Conservation (phyloP, 2,329 filamentous ascomycete species). For the Blastomyces percursus region DNA sequence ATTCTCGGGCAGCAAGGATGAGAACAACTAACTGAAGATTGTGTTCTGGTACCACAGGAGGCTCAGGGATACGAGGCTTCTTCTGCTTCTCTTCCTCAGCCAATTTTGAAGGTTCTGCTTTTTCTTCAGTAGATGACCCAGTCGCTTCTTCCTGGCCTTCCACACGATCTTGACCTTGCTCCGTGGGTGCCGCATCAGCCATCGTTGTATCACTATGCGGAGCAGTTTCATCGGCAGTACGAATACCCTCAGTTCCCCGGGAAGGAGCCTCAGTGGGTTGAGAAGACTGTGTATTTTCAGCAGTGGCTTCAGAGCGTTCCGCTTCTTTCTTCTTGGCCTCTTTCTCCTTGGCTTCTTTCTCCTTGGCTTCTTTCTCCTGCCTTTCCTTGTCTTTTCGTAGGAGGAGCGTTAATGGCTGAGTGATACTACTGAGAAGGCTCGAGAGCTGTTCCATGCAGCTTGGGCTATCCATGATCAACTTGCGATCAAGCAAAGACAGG, state of each 20-base stretch:
- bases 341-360: conserved; percentile 30
- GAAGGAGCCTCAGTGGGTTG: background rate
- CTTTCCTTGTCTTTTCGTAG: conserved; percentile 76
- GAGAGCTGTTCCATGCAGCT: conserved; percentile 91
- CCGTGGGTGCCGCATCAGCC: conserved; percentile 26
- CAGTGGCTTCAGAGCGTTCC: conserved; percentile 15
- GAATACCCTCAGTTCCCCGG: conserved; percentile 17
- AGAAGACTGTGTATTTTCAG: conserved; percentile 1
- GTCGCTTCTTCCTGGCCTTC: conserved; percentile 24
- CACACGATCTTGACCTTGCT: conserved; percentile 27
- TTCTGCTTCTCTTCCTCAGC: conserved; percentile 42
- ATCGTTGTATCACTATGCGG: conserved; percentile 30
- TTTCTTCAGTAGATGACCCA: conserved; percentile 33
- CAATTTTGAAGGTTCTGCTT: conserved; percentile 26
- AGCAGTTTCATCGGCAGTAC: conserved; percentile 14
- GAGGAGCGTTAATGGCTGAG: conserved; percentile 68
- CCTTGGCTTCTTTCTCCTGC: conserved; percentile 35
- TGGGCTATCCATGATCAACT: conserved; percentile 94
- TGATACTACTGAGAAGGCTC: conserved; percentile 75
- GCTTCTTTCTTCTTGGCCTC: conserved; percentile 31
- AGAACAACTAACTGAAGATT: conserved; percentile 92
- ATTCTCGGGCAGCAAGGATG: conserved; percentile 90
- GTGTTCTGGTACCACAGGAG: conserved; percentile 74
- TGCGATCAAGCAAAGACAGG: conserved; percentile 78
- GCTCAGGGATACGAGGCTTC: conserved; percentile 56